Evolutionary conservation across 2,329 filamentous ascomycete genomes (phyloP).

Genomic region (Clarireedia homoeocarpa): DNA sequence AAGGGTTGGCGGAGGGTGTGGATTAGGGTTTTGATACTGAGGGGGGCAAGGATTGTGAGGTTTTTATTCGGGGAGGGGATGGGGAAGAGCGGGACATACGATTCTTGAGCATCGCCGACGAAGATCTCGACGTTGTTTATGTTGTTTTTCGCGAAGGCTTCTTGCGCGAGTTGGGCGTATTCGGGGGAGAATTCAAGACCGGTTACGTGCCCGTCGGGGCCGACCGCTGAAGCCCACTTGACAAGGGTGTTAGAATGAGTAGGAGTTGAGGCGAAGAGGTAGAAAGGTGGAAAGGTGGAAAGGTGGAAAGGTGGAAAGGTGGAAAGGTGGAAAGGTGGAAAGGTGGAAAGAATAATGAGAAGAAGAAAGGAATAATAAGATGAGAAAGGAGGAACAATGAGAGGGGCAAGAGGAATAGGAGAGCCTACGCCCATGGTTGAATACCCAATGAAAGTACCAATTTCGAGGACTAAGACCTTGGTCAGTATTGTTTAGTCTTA

Average conservation of each 20-base stretch:
- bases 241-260: not conserved
- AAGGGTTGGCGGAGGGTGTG: conserved; percentile 34
- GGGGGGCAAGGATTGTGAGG: not conserved
- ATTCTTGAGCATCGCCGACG: conserved; percentile 39
- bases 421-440: conserved; percentile 15
- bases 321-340: not conserved
- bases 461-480: conserved; percentile 21
- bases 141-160: conserved; percentile 33
- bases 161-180: conserved; percentile 36
- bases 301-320: not conserved
- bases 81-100: conserved; percentile 30
- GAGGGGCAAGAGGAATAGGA: not conserved
- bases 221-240: conserved; percentile 21
- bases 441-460: conserved; percentile 26
- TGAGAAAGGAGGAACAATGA: no score
- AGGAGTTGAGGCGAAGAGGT: not conserved
- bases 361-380: no score
- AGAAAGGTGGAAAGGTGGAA: not conserved
- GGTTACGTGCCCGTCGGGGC: conserved; percentile 25
- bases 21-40: conserved; percentile 12
- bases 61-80: not conserved
- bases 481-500: not conserved
- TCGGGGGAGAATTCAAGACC: conserved; percentile 39
- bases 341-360: not conserved
- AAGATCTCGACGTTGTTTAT: conserved; percentile 40